Evolutionary conservation across 2,329 filamentous ascomycete genomes (phyloP).

Genomic region (Xylaria sp.): DNA sequence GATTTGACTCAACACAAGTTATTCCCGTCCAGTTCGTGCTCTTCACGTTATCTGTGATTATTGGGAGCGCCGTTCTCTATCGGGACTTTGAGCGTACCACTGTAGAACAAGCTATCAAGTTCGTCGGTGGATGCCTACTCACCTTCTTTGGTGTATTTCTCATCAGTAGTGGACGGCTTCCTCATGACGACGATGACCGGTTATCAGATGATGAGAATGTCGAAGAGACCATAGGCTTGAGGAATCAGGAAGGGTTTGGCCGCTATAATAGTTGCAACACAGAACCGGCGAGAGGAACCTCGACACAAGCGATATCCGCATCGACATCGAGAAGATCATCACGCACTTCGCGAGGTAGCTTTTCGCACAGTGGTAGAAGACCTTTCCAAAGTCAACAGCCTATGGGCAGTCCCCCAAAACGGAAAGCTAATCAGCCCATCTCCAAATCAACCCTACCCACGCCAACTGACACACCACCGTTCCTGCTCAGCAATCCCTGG

Average conservation of each 20-base stretch:
- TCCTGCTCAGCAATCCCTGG: constrained; percentile 58
- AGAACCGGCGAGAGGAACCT: constrained; percentile 32
- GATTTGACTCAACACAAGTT: constrained; percentile 96
- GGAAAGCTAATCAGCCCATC: constrained; percentile 48
- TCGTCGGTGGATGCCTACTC: constrained; percentile 87
- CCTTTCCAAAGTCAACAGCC: constrained; percentile 51
- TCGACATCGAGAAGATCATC: constrained; percentile 61
- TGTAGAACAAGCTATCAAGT: constrained; percentile 78
- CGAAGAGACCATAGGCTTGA: constrained; percentile 71
- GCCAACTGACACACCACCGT: constrained; percentile 52
- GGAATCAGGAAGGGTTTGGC: constrained; percentile 56
- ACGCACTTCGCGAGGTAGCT: constrained; percentile 59
- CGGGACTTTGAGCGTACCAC: constrained; percentile 92
- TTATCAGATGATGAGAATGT: constrained; percentile 67
- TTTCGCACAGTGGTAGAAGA: constrained; percentile 54
- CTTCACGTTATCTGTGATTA: constrained; percentile 94
- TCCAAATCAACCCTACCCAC: constrained; percentile 49
- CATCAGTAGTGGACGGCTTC: constrained; percentile 85
- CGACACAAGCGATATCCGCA: constrained; percentile 35
- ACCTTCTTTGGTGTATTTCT: constrained; percentile 98
- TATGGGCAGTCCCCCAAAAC: constrained; percentile 53
- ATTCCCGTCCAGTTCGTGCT: constrained; percentile 98
- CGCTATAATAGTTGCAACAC: constrained; percentile 47
- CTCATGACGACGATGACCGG: constrained; percentile 67
- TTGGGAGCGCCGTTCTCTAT: constrained; percentile 92